phyloP scores from a whole-genome alignment of 305 asterid genomes.

The Plantago coronopus region DNA sequence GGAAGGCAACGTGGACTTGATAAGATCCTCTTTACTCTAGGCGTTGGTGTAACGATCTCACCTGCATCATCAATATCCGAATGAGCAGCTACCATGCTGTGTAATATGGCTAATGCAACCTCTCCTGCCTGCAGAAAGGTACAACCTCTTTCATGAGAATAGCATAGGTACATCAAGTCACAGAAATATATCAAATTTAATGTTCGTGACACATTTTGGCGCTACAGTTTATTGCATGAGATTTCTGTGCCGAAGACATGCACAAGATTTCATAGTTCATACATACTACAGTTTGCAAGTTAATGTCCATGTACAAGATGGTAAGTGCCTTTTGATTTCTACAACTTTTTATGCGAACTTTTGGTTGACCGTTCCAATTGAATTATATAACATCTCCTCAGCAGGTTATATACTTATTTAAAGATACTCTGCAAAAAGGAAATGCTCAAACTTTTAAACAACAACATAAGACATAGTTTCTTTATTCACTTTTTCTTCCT shows the following conservation, averaged over 20 bases:
- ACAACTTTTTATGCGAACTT: not conserved
- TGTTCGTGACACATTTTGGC: not conserved
- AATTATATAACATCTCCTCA: not conserved
- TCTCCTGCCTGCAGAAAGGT: constrained; percentile 72
- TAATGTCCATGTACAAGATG: not conserved
- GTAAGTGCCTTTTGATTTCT: not conserved
- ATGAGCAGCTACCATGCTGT: constrained; percentile 96
- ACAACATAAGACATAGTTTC: too few relatives aligned
- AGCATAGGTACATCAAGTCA: constrained; percentile 12
- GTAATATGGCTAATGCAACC: constrained; percentile 81
- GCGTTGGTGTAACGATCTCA: constrained; percentile 95
- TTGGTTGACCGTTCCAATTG: not conserved
- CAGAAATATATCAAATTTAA: constrained; percentile 18
- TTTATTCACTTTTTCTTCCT: too few relatives aligned
- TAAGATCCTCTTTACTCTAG: constrained; percentile 88
- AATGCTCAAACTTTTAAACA: too few relatives aligned
- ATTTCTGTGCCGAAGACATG: not conserved
- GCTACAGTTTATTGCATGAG: not conserved
- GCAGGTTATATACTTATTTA: too few relatives aligned
- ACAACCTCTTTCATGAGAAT: constrained; percentile 19
- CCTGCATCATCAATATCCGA: constrained; percentile 99
- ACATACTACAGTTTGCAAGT: too few relatives aligned
- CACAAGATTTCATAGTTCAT: too few relatives aligned
- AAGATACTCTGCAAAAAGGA: too few relatives aligned
- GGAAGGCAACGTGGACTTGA: constrained; percentile 96